Conservation (phyloP, 768 basidiomycete species). For the Russula virescens region DNA sequence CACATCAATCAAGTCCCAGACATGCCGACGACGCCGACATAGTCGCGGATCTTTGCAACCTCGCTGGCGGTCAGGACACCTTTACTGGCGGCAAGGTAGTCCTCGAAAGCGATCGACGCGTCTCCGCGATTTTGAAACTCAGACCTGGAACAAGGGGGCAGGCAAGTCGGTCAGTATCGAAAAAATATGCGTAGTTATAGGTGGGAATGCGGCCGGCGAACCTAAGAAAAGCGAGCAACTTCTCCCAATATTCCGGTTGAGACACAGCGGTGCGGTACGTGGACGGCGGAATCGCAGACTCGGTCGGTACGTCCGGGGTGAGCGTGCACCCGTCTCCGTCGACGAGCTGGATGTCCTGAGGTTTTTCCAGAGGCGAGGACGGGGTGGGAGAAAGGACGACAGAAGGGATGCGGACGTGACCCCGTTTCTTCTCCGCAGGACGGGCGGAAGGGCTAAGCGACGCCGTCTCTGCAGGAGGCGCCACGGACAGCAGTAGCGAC, state of each 20-base stretch:
- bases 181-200: neutral
- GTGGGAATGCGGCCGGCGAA: constrained; percentile 29
- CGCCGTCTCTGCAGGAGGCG: constrained; percentile 7
- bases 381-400: constrained; percentile 77
- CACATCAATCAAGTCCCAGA: constrained; percentile 54
- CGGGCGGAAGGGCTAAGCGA: constrained; percentile 8
- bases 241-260: constrained; percentile 75
- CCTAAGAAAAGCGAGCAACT: constrained; percentile 59
- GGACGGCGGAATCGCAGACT: constrained; percentile 27
- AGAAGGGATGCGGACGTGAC: constrained; percentile 67
- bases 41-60: constrained; percentile 88
- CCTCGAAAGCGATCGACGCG: constrained; percentile 72
- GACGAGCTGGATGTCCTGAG: constrained; percentile 59
- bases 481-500: constrained; percentile 7
- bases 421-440: constrained; percentile 31
- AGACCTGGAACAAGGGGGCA: constrained; percentile 33
- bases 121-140: constrained; percentile 63
- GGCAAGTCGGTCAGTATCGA: neutral
- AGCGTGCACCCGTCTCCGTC: constrained; percentile 53
- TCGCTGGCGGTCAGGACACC: constrained; percentile 74
- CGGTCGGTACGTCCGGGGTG: constrained; percentile 30
- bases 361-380: constrained; percentile 41
- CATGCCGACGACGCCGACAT: constrained; percentile 84
- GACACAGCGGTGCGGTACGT: constrained; percentile 64
- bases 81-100: constrained; percentile 79